phyloP scores from a whole-genome alignment of 208 protist species.

The Wallacemonas sp. region DNA sequence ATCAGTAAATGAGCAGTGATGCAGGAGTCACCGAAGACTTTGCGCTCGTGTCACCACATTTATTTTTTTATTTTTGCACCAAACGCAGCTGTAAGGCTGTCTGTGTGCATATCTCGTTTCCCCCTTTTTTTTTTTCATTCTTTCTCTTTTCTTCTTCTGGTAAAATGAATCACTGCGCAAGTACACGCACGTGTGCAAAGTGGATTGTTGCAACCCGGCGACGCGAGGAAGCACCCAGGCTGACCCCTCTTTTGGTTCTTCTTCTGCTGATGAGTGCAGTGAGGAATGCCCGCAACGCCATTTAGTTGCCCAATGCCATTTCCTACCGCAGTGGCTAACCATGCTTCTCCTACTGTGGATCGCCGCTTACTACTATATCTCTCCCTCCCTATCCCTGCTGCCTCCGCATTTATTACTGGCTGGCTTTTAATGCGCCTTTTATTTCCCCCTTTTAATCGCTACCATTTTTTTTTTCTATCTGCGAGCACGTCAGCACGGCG shows the following conservation, averaged over 20 bases:
- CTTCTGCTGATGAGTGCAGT: no score
- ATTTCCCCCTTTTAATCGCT: background rate
- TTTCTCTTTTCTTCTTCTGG: background rate
- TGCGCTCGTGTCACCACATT: background rate
- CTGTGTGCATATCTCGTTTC: background rate
- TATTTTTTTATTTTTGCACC: background rate
- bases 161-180: background rate
- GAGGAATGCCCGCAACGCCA: no score
- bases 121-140: background rate
- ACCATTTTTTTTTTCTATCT: constrained; percentile 6
- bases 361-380: background rate
- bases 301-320: no score
- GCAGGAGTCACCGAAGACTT: no score
- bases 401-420: constrained; percentile 1
- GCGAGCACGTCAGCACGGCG: background rate
- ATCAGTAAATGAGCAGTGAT: no score
- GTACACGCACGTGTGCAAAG: background rate
- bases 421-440: background rate
- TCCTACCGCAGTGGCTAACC: no score
- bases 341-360: no score
- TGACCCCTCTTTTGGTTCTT: no score
- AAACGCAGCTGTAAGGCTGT: background rate
- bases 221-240: no score
- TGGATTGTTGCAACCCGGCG: background rate
- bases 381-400: background rate